These are phyloP conservation scores for Cercospora berteroae DNA, from an alignment of 2,329 filamentous ascomycete genomes.

Conservation along the genomic window DNA sequence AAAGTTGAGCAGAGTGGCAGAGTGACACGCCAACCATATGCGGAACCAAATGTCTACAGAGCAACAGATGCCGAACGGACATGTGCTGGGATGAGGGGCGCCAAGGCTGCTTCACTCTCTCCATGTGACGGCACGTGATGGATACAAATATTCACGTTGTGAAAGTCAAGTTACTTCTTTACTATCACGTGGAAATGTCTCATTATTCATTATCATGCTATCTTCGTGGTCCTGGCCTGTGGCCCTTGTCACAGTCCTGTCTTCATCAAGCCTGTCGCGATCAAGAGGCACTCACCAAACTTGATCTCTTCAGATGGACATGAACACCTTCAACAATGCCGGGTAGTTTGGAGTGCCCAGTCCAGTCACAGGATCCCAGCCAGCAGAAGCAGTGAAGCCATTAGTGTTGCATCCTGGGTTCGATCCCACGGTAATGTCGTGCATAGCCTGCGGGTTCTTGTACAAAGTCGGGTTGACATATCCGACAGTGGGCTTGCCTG, in stretches of 20 bases:
- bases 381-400: conserved; percentile 28
- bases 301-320: conserved; percentile 5
- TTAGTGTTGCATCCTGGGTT: conserved; percentile 38
- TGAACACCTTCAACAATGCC: conserved; percentile 24
- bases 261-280: not conserved
- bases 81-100: not conserved
- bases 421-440: conserved; percentile 40
- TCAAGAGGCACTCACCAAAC: not conserved
- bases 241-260: not conserved
- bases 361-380: conserved; percentile 36
- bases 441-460: conserved; percentile 39
- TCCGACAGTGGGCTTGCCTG: conserved; percentile 31
- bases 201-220: conserved; percentile 4
- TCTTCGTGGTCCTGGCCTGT: not conserved
- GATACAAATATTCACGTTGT: not conserved
- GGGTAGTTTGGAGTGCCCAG: conserved; percentile 27
- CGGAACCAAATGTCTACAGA: not conserved
- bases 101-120: not conserved
- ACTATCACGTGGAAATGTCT: not conserved
- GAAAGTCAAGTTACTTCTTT: not conserved
- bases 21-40: not conserved
- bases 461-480: conserved; percentile 41
- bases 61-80: not conserved
- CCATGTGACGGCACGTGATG: not conserved
- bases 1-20: not conserved